A percentile compares a stretch with the other conserved stretches of the same genome.
These are phyloP conservation scores for Solanum medicagineum DNA, from an alignment of 257 asterid species.

Conservation along the genomic window DNA sequence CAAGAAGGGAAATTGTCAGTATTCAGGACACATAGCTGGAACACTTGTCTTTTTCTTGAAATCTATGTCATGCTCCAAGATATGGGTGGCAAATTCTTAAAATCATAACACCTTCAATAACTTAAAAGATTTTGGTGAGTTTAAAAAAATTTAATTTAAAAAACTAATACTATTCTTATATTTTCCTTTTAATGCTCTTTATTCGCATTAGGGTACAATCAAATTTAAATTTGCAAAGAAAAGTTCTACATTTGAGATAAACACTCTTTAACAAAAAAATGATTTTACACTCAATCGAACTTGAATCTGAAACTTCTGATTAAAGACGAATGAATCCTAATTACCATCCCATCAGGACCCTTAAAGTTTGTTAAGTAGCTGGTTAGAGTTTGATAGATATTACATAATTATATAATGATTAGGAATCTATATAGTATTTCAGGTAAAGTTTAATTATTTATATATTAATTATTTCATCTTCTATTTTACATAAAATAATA, in stretches of 20 bases:
- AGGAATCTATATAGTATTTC: neutral
- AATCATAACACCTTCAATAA: slow-evolving; percentile 18
- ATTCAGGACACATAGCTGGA: slow-evolving; percentile 17
- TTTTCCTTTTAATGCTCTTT: too few species aligned
- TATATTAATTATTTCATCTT: neutral
- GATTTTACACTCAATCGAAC: too few species aligned
- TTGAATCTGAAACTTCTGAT: neutral
- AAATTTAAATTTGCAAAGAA: too few species aligned
- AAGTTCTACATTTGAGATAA: too few species aligned
- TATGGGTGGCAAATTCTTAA: slow-evolving; percentile 34
- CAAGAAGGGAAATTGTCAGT: slow-evolving; percentile 16
- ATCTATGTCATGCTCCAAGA: slow-evolving; percentile 39
- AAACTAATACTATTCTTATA: too few species aligned
- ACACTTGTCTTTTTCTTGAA: slow-evolving; percentile 33
- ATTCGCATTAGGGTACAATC: too few species aligned
- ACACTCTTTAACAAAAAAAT: neutral
- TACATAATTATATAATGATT: neutral
- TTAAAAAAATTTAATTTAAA: neutral
- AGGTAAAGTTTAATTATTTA: neutral
- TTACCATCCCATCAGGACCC: neutral
- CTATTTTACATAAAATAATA: neutral
- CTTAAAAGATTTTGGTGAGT: slow-evolving; percentile 1
- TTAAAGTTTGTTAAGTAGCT: neutral
- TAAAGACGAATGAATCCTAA: neutral
- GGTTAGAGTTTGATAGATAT: neutral